These are phyloP conservation scores for Geranium incanum DNA, from an alignment of 441 rosid genomes.

Conservation along the genomic window DNA sequence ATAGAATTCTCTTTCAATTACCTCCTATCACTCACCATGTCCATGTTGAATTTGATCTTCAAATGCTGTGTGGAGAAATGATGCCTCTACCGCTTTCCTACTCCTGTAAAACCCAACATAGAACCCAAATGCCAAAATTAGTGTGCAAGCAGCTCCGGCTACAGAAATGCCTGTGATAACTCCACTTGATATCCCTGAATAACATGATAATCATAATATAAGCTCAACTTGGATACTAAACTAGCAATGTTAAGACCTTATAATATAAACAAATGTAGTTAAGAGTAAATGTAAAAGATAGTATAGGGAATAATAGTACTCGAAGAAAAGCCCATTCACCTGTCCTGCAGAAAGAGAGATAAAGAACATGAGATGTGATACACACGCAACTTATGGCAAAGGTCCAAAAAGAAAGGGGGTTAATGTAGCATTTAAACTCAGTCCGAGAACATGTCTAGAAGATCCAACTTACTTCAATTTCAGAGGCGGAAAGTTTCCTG, in stretches of 20 bases:
- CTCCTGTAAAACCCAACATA: slow-evolving; percentile 32
- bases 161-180: slow-evolving; percentile 41
- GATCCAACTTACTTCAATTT: slow-evolving; percentile 35
- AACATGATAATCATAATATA: slow-evolving; percentile 11
- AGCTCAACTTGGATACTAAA: slow-evolving; percentile 13
- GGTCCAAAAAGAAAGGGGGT: background rate
- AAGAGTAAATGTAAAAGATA: background rate
- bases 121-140: slow-evolving; percentile 28
- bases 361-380: background rate
- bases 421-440: background rate
- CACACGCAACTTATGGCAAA: background rate
- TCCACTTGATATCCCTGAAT: slow-evolving; percentile 44
- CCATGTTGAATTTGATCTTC: slow-evolving; percentile 23
- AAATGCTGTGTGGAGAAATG: slow-evolving; percentile 25
- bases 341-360: slow-evolving; percentile 36
- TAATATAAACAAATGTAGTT: too few species aligned
- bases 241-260: too few species aligned
- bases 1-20: background rate
- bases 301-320: slow-evolving; percentile 6
- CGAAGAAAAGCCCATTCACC: slow-evolving; percentile 23
- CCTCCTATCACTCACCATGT: slow-evolving; percentile 23
- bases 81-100: slow-evolving; percentile 29
- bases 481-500: slow-evolving; percentile 43
- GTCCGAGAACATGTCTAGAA: background rate
- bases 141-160: slow-evolving; percentile 32